Evolutionary conservation across 495 filamentous ascomycete genomes (phyloP).

Genomic region (Daldinia childiae): DNA sequence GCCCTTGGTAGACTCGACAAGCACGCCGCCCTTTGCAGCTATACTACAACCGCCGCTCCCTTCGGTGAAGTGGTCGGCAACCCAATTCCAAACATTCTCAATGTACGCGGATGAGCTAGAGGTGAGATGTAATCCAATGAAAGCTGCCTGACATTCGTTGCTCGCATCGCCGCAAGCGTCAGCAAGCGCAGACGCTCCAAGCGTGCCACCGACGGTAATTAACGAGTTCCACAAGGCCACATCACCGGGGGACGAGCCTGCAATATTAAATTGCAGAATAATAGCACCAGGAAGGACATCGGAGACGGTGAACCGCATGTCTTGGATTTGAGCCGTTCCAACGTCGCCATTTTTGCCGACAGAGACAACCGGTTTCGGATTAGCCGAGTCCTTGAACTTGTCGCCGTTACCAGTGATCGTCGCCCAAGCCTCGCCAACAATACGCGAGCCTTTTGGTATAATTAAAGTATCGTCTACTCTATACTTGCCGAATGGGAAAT

Average conservation of each 20-base stretch:
- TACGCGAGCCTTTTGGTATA: constrained; percentile 63
- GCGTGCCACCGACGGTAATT: constrained; percentile 68
- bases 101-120: constrained; percentile 65
- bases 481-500: constrained; percentile 62
- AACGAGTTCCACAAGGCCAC: constrained; percentile 71
- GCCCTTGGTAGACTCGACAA: constrained; percentile 65
- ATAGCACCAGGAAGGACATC: constrained; percentile 59
- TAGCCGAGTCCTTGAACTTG: constrained; percentile 60
- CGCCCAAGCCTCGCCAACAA: constrained; percentile 61
- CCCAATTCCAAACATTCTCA: constrained; percentile 78
- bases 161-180: constrained; percentile 53
- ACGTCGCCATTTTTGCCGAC: constrained; percentile 66
- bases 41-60: constrained; percentile 57
- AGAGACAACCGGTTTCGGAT: constrained; percentile 66
- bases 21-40: constrained; percentile 59
- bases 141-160: constrained; percentile 66
- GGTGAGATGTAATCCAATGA: constrained; percentile 72
- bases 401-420: constrained; percentile 59
- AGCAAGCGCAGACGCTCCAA: constrained; percentile 52
- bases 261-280: constrained; percentile 68
- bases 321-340: constrained; percentile 66
- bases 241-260: constrained; percentile 60
- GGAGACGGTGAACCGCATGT: constrained; percentile 62
- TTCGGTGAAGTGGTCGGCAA: constrained; percentile 77
- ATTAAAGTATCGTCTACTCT: constrained; percentile 58